Percentiles rank a stretch among this genome's conserved stretches.
These are phyloP conservation scores for Amphibolis antarctica DNA, from an alignment of 106 monocot species.

Conservation along the genomic window DNA sequence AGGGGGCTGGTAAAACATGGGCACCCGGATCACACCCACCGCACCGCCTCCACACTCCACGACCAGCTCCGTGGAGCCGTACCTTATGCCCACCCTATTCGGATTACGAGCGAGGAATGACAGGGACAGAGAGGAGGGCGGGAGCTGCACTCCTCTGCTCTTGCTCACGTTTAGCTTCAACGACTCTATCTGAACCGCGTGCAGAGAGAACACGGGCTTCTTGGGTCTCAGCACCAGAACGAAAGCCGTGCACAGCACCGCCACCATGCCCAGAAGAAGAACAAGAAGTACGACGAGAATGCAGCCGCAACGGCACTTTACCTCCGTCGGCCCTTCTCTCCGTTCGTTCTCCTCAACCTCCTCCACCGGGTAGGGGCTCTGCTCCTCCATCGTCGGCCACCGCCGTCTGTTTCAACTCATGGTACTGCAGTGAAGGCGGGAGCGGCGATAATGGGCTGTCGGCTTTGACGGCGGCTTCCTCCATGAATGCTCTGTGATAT, in stretches of 20 bases:
- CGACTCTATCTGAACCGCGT: slow-evolving; percentile 28
- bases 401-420: neutral
- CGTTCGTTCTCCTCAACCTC: neutral
- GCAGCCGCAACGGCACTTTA: slow-evolving; percentile 22
- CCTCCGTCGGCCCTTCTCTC: neutral
- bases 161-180: slow-evolving; percentile 24
- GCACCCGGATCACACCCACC: slow-evolving; percentile 32
- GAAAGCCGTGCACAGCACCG: slow-evolving; percentile 7
- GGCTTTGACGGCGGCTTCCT: neutral
- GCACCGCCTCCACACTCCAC: slow-evolving; percentile 13
- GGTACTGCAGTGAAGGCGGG: neutral
- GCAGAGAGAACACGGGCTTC: slow-evolving; percentile 47
- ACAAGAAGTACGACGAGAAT: slow-evolving; percentile 5
- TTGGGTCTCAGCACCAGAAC: slow-evolving; percentile 38
- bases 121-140: slow-evolving; percentile 22
- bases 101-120: slow-evolving; percentile 31
- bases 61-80: slow-evolving; percentile 27
- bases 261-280: slow-evolving; percentile 15
- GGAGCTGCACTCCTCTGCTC: slow-evolving; percentile 11
- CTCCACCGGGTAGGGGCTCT: slow-evolving; percentile 8
- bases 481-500: too few relatives aligned
- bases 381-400: slow-evolving; percentile 5
- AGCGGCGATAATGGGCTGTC: too few relatives aligned
- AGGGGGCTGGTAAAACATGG: slow-evolving; percentile 52
- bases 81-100: slow-evolving; percentile 44